A percentile compares a stretch with the other conserved stretches of the same genome.
Evolutionary conservation across 2,329 filamentous ascomycete genomes (phyloP).

Genomic region (Myriosclerotinia curreyana): DNA sequence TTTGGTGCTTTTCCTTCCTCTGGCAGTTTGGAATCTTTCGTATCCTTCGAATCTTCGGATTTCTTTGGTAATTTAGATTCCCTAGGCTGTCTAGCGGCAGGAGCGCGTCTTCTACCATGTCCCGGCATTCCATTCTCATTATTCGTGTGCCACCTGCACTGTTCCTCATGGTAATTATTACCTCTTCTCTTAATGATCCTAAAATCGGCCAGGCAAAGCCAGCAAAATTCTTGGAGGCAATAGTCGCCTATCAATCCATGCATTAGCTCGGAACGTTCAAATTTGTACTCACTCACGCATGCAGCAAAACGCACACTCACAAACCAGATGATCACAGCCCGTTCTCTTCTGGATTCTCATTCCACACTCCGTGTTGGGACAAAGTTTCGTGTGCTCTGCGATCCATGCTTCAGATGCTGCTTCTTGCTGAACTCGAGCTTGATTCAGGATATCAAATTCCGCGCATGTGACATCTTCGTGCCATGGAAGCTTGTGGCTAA

Average conservation of each 20-base stretch:
- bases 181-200: not conserved
- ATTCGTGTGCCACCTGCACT: not conserved
- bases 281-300: not conserved
- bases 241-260: not conserved
- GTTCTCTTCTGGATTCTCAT: slow-evolving; percentile 5
- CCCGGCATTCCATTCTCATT: slow-evolving; percentile 5
- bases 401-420: slow-evolving; percentile 6
- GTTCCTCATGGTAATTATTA: not conserved
- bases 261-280: not conserved
- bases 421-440: not conserved
- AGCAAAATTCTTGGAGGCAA: slow-evolving; percentile 6
- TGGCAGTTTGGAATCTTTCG: not conserved
- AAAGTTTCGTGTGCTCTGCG: not conserved
- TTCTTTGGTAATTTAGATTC: not conserved
- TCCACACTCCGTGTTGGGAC: slow-evolving; percentile 5
- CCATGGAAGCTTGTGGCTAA: slow-evolving; percentile 11
- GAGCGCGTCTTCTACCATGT: not conserved
- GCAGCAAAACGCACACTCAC: not conserved
- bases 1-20: not conserved
- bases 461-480: slow-evolving; percentile 8
- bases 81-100: not conserved
- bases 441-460: not conserved
- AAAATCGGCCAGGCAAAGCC: not conserved
- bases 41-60: not conserved
- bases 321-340: slow-evolving; percentile 2